A percentile compares a stretch with the other conserved stretches of the same genome.
These are phyloP conservation scores for Haberlea rhodopensis DNA, from an alignment of 257 asterid genomes.

Conservation along the genomic window DNA sequence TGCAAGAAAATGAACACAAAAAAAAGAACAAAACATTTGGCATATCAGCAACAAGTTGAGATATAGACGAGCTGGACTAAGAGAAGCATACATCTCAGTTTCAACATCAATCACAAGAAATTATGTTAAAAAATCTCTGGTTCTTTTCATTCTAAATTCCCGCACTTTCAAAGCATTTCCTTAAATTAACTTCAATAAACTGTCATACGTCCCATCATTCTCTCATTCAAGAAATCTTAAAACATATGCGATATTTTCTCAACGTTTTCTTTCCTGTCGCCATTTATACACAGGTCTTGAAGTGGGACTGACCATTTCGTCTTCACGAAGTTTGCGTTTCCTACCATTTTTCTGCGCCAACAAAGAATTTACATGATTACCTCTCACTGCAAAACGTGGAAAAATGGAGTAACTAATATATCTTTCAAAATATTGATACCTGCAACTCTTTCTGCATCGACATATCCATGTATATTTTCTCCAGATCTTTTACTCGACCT, in stretches of 20 bases:
- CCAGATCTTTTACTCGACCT: slow-evolving; percentile 61
- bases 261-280: slow-evolving; percentile 70
- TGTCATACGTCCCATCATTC: not conserved
- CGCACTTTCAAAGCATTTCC: no score
- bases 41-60: not conserved
- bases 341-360: slow-evolving; percentile 69
- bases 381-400: not conserved
- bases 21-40: not conserved
- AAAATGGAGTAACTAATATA: not conserved
- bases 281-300: slow-evolving; percentile 68
- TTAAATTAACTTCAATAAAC: not conserved
- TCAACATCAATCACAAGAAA: not conserved
- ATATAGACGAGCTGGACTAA: not conserved
- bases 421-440: slow-evolving; percentile 33
- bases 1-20: not conserved
- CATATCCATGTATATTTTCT: slow-evolving; percentile 74
- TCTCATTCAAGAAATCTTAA: not conserved
- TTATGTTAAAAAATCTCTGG: not conserved
- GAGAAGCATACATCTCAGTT: not conserved
- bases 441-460: slow-evolving; percentile 82
- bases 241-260: slow-evolving; percentile 19
- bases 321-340: slow-evolving; percentile 83
- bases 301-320: slow-evolving; percentile 61
- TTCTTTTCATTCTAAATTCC: no score
- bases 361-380: not conserved